phyloP scores from a whole-genome alignment of 345 rosid species.

The Trapa bicornis region DNA sequence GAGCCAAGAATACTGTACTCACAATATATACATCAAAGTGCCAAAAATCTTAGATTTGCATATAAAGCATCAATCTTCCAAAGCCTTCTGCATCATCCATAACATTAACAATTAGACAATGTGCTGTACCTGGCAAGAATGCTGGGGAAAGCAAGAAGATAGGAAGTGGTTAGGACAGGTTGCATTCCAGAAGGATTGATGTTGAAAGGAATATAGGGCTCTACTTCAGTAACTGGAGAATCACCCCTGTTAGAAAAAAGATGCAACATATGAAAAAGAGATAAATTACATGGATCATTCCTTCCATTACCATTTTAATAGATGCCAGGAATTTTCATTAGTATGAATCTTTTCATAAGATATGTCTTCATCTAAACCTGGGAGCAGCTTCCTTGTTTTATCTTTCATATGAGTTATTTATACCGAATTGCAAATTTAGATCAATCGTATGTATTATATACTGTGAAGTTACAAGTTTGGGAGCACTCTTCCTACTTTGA shows the following conservation, averaged over 20 bases:
- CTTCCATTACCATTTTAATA: not conserved
- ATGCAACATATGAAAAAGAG: not conserved
- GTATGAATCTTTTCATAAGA: too few relatives aligned
- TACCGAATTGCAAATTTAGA: not conserved
- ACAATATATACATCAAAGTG: conserved; percentile 15
- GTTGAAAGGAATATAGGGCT: conserved; percentile 87
- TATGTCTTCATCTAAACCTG: too few relatives aligned
- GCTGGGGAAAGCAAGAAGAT: conserved; percentile 80
- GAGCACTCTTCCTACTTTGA: too few relatives aligned
- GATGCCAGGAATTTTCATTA: not conserved
- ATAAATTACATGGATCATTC: not conserved
- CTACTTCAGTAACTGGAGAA: conserved; percentile 84
- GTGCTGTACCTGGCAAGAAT: conserved; percentile 66
- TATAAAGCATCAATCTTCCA: not conserved
- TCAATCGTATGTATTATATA: too few relatives aligned
- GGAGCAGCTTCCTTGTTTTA: too few relatives aligned
- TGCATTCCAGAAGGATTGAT: conserved; percentile 98
- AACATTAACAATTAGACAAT: not conserved
- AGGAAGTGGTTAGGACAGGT: conserved; percentile 82
- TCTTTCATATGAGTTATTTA: not conserved
- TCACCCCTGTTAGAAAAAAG: conserved; percentile 49
- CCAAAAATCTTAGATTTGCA: not conserved
- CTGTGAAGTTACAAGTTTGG: too few relatives aligned
- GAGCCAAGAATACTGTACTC: conserved; percentile 56
- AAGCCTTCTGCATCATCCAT: not conserved